Evolutionary conservation across 2,329 filamentous ascomycete species (phyloP).

Genomic region (Neurospora sp.): DNA sequence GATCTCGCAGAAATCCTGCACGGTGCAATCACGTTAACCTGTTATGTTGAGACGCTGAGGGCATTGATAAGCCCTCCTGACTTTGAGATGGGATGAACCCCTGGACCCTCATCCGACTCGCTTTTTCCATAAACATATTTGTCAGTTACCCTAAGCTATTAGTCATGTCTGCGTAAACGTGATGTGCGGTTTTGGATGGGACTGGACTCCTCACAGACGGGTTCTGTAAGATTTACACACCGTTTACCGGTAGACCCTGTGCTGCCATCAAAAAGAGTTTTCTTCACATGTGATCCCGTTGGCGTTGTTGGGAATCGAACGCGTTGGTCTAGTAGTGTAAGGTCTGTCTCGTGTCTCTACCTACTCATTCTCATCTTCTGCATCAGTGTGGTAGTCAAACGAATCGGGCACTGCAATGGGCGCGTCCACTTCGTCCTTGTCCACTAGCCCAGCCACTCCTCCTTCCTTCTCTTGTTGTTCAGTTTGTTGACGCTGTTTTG

Average conservation of each 20-base stretch:
- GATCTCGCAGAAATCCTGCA: not conserved
- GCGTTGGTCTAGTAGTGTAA: not conserved
- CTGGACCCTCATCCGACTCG: not conserved
- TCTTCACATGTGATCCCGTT: not conserved
- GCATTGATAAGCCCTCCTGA: not conserved
- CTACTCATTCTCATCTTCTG: constrained; percentile 8
- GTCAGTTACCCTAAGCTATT: not conserved
- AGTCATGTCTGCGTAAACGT: not conserved
- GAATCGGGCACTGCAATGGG: constrained; percentile 17
- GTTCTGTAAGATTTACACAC: not conserved
- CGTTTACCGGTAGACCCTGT: not conserved
- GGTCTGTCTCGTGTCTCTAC: not conserved
- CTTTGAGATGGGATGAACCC: not conserved
- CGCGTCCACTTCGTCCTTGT: constrained; percentile 7
- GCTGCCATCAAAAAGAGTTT: not conserved
- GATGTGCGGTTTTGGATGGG: not conserved
- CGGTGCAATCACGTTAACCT: not conserved
- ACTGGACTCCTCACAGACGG: not conserved
- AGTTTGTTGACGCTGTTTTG: not conserved
- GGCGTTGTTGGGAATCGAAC: not conserved
- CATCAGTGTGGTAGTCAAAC: constrained; percentile 24
- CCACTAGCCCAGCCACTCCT: not conserved
- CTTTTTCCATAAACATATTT: no score
- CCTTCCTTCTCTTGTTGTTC: not conserved
- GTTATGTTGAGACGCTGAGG: not conserved